Evolutionary conservation across 768 basidiomycete genomes (phyloP), one percentile per base, ranked within the genome.

Genomic region (Mrakia gelida): DNA sequence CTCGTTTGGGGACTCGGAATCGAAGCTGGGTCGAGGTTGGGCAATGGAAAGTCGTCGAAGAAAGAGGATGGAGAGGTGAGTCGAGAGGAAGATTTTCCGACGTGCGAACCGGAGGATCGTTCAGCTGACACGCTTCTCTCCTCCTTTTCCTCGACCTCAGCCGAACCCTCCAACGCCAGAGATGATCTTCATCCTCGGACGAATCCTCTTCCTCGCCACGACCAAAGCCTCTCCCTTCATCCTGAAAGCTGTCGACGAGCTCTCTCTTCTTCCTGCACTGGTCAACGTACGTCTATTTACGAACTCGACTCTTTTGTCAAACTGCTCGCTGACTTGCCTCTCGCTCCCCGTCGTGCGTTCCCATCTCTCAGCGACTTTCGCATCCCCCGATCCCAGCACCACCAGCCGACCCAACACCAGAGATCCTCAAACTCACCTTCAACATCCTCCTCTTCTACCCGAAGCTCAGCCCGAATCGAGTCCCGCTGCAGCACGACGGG

Each of bases 361-460:
- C 45, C 63, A 41, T 32, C 56, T 23, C 28, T 18, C 68, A 84
- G 83, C 79, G 81, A 59, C 74, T 84, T 23, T 38, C 80, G 34
- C 45, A 30, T 38, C 61, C 83, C 2, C 86, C 59, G 87, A 89
- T 77, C 82, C 87, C 28, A 86, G 88, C 79, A 86, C 89, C 85
- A 86, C 89, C 43, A 88, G 87, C 80, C 59, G 92, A 93, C 75
- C 93, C 94, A 3, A 88, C 92, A 86, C 87, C 88, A 5, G 95
- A 98, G 83, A 82, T 94, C 34, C 87, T 98, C 76, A 98, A 98
- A 82, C 87, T 94, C 68, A 86, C 88, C 3, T 95, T 93, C 84
- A 95, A 96, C 83, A 83, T 96, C 43, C 86, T 93, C 72, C 83
- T 90, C 61, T 91, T 92, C 82, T 94, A 93, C 84, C 93, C 93